phyloP scores from a whole-genome alignment of 805 yeast species.

The Candida dendrica region DNA sequence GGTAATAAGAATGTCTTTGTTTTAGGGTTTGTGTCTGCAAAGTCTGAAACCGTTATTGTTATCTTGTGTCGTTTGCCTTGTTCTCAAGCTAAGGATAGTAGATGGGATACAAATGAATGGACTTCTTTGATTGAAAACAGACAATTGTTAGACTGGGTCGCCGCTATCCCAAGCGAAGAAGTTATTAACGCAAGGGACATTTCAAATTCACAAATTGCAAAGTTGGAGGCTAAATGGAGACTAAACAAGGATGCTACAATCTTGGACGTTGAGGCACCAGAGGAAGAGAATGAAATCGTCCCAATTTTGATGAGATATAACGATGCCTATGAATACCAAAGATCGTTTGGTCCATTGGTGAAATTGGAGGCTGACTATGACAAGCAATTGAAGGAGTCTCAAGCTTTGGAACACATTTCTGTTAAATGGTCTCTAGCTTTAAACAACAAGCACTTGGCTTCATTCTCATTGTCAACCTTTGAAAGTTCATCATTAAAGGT shows the following conservation, averaged over 20 bases:
- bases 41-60: slow-evolving; percentile 79
- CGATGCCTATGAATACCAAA: slow-evolving; percentile 81
- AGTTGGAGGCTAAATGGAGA: slow-evolving; percentile 79
- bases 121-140: slow-evolving; percentile 77
- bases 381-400: slow-evolving; percentile 65
- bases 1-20: slow-evolving; percentile 75
- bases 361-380: slow-evolving; percentile 79
- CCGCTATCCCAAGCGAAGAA: slow-evolving; percentile 60
- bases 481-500: slow-evolving; percentile 62
- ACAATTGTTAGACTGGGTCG: slow-evolving; percentile 76
- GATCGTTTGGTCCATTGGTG: slow-evolving; percentile 77
- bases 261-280: slow-evolving; percentile 51
- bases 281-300: slow-evolving; percentile 50
- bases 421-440: slow-evolving; percentile 70
- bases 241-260: slow-evolving; percentile 63
- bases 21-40: slow-evolving; percentile 83
- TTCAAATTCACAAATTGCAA: slow-evolving; percentile 55
- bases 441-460: slow-evolving; percentile 58
- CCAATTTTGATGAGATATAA: slow-evolving; percentile 72
- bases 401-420: slow-evolving; percentile 62
- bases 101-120: slow-evolving; percentile 90
- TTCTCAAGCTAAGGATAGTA: slow-evolving; percentile 62
- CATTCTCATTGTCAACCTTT: slow-evolving; percentile 60
- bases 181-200: slow-evolving; percentile 47
- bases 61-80: slow-evolving; percentile 85